Conservation (phyloP, 2,329 filamentous ascomycete species). For the Claviceps paspali region DNA sequence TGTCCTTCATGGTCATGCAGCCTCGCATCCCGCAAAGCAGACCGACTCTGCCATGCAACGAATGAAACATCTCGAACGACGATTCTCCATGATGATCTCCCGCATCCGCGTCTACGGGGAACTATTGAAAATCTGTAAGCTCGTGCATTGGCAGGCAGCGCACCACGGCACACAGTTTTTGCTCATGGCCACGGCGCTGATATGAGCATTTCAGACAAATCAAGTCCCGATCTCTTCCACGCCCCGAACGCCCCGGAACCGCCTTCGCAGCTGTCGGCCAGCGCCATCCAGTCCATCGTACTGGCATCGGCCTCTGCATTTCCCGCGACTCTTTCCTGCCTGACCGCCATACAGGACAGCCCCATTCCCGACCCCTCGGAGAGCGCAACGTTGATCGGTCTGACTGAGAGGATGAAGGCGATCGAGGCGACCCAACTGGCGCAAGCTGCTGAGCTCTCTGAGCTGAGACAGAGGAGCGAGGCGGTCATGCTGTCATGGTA, state of each 20-base stretch:
- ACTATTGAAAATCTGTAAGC: constrained; percentile 44
- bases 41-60: constrained; percentile 26
- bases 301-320: constrained; percentile 41
- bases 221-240: constrained; percentile 40
- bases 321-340: constrained; percentile 38
- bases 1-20: constrained; percentile 34
- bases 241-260: constrained; percentile 27
- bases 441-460: constrained; percentile 47
- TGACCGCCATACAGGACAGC: constrained; percentile 40
- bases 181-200: background rate
- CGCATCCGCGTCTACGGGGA: constrained; percentile 42
- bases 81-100: constrained; percentile 34
- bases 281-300: constrained; percentile 38
- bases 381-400: constrained; percentile 39
- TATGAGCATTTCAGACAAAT: constrained; percentile 28
- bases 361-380: constrained; percentile 39
- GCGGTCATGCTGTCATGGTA: constrained; percentile 54
- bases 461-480: constrained; percentile 49
- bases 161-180: too few relatives aligned
- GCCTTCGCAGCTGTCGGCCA: constrained; percentile 34
- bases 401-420: constrained; percentile 47
- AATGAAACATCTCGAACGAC: constrained; percentile 36
- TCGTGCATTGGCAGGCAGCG: background rate
- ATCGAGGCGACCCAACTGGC: constrained; percentile 44
- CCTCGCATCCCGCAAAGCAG: constrained; percentile 17